Base-by-base conservation (phyloP, 306 rosid species). In the Acacia acuminata region DNA sequence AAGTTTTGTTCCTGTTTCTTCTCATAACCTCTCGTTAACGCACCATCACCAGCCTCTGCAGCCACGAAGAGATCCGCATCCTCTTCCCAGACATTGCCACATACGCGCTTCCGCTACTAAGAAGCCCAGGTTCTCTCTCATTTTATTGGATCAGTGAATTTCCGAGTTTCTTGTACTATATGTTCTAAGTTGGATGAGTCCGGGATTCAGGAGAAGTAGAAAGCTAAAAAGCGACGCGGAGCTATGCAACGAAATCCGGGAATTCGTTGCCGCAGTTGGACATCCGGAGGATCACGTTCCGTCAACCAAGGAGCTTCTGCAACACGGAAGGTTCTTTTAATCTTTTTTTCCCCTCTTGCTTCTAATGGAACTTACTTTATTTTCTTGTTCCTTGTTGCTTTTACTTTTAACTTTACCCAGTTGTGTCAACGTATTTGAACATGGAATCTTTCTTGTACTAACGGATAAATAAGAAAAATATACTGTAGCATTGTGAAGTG, bases 261-360 rank as follows among this genome's bases (percentile, higher is more conserved):
- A 89, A 83, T 93, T 96, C 47, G 65, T 92, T 24, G 84, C 75
- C 9, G 78, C 85, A 0, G 87, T 87, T 79, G 98, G 94, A 50
- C 92, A 93, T 79, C 97, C 99, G 0, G 78, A 83, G 53, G 87
- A 88, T 61, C 88, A 90, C 83, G 80, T 93, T 75, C 99, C 97
- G 55, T 88, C 96, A 22, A 88, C 89, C 61, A 96, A 92, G 83
- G 97, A 96, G 40, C 92, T 96, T 78, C 73, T 88, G 63, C 88
- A 55, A 78, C 90, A 90, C 69, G 98, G 99, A 92, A 90, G 99
- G 97, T 96, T 25, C 71, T 77, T 76, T 47, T 8, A 1, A 24
- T 8, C 51, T 10, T 79, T 48, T 48, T 34, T 40, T 11, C 8
- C 17, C 6, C 43, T 43, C 22, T 55, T 56, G 32, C 75, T 27